Evolutionary conservation across 441 rosid genomes (phyloP).

Genomic region (Pelargonium myrrhifolium): DNA sequence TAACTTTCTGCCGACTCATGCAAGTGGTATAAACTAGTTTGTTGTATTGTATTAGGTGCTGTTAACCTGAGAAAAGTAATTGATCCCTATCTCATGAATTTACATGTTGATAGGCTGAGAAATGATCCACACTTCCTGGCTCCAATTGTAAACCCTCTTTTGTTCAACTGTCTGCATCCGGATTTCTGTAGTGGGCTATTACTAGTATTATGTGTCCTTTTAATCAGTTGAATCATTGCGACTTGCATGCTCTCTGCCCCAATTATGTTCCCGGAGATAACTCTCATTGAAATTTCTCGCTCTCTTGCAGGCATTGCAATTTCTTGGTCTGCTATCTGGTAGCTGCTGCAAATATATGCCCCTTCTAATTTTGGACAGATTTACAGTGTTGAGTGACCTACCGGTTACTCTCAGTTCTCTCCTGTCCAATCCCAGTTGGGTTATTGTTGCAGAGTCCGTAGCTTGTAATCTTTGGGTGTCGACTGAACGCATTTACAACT

Average conservation of each 20-base stretch:
- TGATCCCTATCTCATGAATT: too few relatives aligned
- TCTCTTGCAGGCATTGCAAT: constrained; percentile 51
- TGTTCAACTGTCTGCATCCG: neutral
- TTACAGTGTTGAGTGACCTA: constrained; percentile 53
- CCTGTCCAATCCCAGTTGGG: constrained; percentile 53
- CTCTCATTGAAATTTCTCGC: neutral
- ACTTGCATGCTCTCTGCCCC: neutral
- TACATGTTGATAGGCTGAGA: neutral
- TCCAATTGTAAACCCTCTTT: neutral
- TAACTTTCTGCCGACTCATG: neutral
- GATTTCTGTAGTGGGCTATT: neutral
- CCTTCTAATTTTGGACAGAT: constrained; percentile 52
- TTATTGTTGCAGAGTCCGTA: constrained; percentile 41
- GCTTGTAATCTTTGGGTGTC: constrained; percentile 49
- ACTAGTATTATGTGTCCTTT: neutral
- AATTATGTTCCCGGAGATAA: neutral
- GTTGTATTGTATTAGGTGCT: neutral
- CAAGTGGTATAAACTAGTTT: neutral
- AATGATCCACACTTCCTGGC: neutral
- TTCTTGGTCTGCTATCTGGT: constrained; percentile 66
- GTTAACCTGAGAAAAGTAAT: too few relatives aligned
- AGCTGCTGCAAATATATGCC: constrained; percentile 91
- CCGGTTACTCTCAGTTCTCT: constrained; percentile 68
- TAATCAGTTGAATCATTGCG: neutral
- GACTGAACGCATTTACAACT: constrained; percentile 52